Evolutionary conservation across 495 filamentous ascomycete genomes (phyloP), one percentile per base, ranked within the genome.

Genomic region (Cercophora samala): DNA sequence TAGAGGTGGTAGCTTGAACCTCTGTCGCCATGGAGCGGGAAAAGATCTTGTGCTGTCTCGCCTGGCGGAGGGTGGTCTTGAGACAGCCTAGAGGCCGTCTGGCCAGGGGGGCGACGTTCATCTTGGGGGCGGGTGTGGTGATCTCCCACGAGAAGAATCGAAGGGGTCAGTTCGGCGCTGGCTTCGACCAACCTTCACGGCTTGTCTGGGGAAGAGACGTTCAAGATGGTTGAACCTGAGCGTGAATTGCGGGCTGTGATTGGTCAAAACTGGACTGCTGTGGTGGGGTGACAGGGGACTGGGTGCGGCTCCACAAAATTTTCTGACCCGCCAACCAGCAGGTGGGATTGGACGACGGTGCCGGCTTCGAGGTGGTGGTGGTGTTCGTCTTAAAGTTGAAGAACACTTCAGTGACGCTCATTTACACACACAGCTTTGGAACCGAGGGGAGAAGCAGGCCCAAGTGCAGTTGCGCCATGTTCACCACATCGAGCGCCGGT

Each of bases 41-140:
- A 56, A 74, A 69, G 60, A 72, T 66, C 19, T 79, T 77, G 62
- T 82, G 78, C 63, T 82, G 78, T 59, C 82, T 69, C 59, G 75
- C 74, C 64, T 78, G 75, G 58, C 84, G 82, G 13, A 88, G 72
- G 67, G 85, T 75, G 23, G 85, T 80, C 78, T 88, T 87, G 77
- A 88, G 86, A 80, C 86, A 87, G 85, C 84, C 83, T 81, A 90
- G 79, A 66, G 85, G 89, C 87, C 87, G 87, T 76, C 87, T 63
- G 58, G 65, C 75, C 64, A 84, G 77, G 68, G 80, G 79, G 67
- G 84, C 74, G 62, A 78, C 80, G 74, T 89, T 87, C 89, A 91
- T 91, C 62, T 79, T 25, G 42, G 13, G 42, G 13, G 32, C 4
- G 73, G 53, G 58, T 66, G 65, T 70, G 51, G 54, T 69, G 23